A percentile compares a stretch with the other conserved stretches of the same genome.
Conservation (phyloP, 768 basidiomycete species). For the Strobilomyces dryophilus region DNA sequence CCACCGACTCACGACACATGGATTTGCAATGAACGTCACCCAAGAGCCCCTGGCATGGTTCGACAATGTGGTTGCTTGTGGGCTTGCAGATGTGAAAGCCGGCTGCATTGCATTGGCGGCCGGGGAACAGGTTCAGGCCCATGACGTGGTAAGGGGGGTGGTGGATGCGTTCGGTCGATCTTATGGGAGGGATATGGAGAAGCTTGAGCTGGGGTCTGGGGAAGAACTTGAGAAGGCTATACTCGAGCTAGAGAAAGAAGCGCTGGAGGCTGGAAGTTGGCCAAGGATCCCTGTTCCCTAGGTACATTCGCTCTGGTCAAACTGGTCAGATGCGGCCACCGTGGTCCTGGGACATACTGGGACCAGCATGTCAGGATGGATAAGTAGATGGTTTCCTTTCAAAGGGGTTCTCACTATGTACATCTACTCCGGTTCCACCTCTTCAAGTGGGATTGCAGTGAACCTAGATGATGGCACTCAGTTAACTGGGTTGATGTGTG, state of each 20-base stretch:
- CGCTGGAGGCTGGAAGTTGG: conserved; percentile 42
- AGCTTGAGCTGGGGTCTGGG: conserved; percentile 39
- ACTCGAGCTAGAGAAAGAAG: conserved; percentile 42
- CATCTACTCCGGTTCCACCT: no score
- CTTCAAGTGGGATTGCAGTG: no score
- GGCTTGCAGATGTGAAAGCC: conserved; percentile 77
- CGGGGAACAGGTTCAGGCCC: conserved; percentile 38
- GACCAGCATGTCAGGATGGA: no score
- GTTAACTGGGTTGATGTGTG: no score
- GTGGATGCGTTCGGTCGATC: conserved; percentile 43
- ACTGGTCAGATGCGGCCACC: no score
- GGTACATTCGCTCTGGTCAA: no score
- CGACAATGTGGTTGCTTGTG: conserved; percentile 84
- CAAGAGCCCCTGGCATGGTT: conserved; percentile 83
- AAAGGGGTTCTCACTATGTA: no score
- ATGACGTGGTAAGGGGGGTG: conserved; percentile 50
- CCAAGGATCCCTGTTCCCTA: conserved; percentile 12
- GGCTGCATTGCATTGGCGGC: conserved; percentile 55
- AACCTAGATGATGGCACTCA: no score
- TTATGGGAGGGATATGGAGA: conserved; percentile 47
- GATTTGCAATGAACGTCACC: conserved; percentile 90
- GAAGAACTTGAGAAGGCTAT: conserved; percentile 49
- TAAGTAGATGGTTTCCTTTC: no score
- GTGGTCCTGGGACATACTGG: no score
- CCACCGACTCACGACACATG: conserved; percentile 91